These are phyloP conservation scores for Daedalea quercina DNA, from an alignment of 768 basidiomycete species.

Conservation along the genomic window DNA sequence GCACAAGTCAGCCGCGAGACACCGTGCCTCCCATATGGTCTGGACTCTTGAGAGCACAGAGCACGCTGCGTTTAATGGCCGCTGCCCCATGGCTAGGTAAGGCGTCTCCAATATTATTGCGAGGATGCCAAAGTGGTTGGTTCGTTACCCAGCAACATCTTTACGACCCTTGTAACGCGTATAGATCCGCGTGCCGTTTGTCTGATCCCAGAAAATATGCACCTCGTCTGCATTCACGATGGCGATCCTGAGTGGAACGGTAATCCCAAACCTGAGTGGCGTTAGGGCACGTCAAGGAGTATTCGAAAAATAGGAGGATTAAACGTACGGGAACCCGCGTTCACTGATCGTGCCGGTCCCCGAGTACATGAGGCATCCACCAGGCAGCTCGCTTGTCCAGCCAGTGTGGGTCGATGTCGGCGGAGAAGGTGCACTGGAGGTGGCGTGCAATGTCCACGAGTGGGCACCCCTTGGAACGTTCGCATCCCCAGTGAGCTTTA, in stretches of 20 bases:
- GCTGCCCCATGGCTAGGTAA: too few species aligned
- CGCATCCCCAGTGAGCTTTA: slow-evolving; percentile 15
- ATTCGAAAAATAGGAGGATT: not conserved
- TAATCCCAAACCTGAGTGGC: not conserved
- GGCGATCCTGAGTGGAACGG: slow-evolving; percentile 5
- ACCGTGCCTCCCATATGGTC: too few species aligned
- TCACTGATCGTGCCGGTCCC: slow-evolving; percentile 9
- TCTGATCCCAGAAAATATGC: slow-evolving; percentile 9
- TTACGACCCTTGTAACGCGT: slow-evolving; percentile 9
- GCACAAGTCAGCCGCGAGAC: too few species aligned
- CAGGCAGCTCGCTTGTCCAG: not conserved
- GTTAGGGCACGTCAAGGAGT: not conserved
- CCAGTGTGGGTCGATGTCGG: not conserved
- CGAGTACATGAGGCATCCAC: not conserved
- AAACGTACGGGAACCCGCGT: slow-evolving; percentile 11
- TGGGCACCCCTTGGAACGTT: slow-evolving; percentile 13
- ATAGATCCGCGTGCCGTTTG: slow-evolving; percentile 9
- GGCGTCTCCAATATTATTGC: too few species aligned
- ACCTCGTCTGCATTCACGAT: slow-evolving; percentile 9
- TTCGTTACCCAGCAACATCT: not conserved
- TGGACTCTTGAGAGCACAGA: too few species aligned
- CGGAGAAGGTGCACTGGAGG: slow-evolving; percentile 1
- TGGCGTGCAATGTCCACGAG: slow-evolving; percentile 8
- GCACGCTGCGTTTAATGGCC: too few species aligned
- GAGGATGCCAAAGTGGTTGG: too few species aligned